Evolutionary conservation across 441 rosid species (phyloP).

Genomic region (Aleurites moluccanus): DNA sequence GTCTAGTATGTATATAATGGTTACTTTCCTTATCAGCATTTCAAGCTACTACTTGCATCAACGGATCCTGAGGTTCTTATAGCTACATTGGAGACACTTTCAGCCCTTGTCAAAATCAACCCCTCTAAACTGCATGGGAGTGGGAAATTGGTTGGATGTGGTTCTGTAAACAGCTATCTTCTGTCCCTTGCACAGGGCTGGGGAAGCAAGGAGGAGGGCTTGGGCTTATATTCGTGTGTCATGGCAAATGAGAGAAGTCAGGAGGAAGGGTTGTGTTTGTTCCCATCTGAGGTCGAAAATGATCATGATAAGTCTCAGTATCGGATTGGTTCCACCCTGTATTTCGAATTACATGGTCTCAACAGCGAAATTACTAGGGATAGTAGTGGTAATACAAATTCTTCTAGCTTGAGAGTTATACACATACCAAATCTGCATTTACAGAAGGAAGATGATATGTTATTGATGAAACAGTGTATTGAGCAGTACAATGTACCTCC

Average conservation of each 20-base stretch:
- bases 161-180: constrained; percentile 75
- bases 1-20: constrained; percentile 23
- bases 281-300: constrained; percentile 74
- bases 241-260: constrained; percentile 86
- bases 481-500: constrained; percentile 74
- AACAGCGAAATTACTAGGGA: constrained; percentile 45
- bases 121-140: constrained; percentile 89
- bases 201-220: constrained; percentile 99
- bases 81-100: constrained; percentile 85
- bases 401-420: constrained; percentile 57
- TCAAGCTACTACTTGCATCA: constrained; percentile 89
- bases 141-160: constrained; percentile 89
- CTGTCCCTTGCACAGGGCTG: constrained; percentile 96
- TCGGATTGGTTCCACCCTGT: constrained; percentile 88
- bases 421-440: constrained; percentile 83
- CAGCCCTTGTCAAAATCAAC: constrained; percentile 87
- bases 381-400: constrained; percentile 31
- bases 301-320: constrained; percentile 59
- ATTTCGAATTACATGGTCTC: constrained; percentile 84
- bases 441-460: constrained; percentile 84
- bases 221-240: constrained; percentile 92
- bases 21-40: constrained; percentile 59
- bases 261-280: constrained; percentile 82
- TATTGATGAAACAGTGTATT: constrained; percentile 79
- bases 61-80: constrained; percentile 96